A percentile compares a stretch with the other conserved stretches of the same genome.
phyloP scores from a whole-genome alignment of 805 yeast species.

The Kuraishia ogatae region DNA sequence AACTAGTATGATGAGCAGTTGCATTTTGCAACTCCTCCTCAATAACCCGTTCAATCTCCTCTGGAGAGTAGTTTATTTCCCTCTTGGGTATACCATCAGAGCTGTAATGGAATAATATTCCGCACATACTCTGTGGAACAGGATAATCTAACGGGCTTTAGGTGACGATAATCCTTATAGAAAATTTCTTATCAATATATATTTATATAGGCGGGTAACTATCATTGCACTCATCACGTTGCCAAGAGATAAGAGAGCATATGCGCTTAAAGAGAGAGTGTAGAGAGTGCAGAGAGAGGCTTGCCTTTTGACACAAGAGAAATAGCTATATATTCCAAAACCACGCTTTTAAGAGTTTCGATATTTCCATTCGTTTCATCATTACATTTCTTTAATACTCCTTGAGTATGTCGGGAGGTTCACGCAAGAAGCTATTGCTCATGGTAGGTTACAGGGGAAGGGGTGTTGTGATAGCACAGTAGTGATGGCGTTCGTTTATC shows the following conservation, averaged over 20 bases:
- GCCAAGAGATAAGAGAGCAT: conserved; percentile 6
- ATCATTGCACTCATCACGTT: neutral
- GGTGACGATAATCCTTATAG: neutral
- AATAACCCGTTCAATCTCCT: conserved; percentile 5
- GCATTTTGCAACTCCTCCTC: conserved; percentile 4
- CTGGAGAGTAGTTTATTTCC: neutral
- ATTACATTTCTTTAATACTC: neutral
- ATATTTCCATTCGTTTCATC: neutral
- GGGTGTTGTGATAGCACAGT: neutral
- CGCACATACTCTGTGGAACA: conserved; percentile 36
- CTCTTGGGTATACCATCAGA: neutral
- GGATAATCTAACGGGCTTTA: no score
- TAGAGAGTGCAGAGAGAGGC: neutral
- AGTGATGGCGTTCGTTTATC: neutral
- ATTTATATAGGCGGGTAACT: neutral
- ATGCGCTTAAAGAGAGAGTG: conserved; percentile 8
- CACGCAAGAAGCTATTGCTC: conserved; percentile 10
- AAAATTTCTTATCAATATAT: neutral
- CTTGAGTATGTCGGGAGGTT: conserved; percentile 2
- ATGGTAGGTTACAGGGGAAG: conserved; percentile 7
- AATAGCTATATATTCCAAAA: no score
- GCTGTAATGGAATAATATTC: conserved; percentile 34
- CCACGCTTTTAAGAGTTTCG: no score
- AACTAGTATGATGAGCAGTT: conserved; percentile 8
- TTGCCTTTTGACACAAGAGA: no score